Base-by-base conservation (phyloP, 2,329 filamentous ascomycete species). In the Aspergillus brasiliensis region DNA sequence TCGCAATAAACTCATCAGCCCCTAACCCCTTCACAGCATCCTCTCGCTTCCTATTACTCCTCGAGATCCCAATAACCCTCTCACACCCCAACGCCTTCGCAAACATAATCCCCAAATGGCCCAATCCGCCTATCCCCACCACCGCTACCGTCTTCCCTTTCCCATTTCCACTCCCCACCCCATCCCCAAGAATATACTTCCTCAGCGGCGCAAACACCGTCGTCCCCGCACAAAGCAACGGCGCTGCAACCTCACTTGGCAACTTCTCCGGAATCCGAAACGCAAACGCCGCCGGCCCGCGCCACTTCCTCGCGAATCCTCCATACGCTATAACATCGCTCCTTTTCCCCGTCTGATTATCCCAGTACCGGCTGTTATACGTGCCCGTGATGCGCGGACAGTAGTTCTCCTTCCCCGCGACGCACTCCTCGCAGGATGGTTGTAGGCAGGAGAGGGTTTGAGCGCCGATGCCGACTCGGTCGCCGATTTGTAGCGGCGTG, bases 191-290 rank as follows among this genome's bases (percentile, higher is more conserved):
- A 34, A n/a, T n/a, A 37, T 90, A 86, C 27, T 88, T 83, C 52
- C 83, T 83, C 15, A 95, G 76, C 0, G 91, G 91, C 4, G 84
- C 84, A 71, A 85, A 95, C 0, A 88, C 84, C 0, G 91, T 95
- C 55, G 94, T 82, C 1, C 91, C 91, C 1, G 87, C 91, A 70
- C 91, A 94, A 27, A 94, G 81, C 80, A 95, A 86, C 1, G 91
- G 90, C 1, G 90, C 84, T 1, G 84, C 85, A 59, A 82, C 78
- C 8, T 79, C 80, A 28, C 77, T 81, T 1, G 75, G 67, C 27
- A 88, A 62, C 0, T 62, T 70, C 13, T 82, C 79, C 0, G 85
- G 85, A 59, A 88, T 86, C 68, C 77, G 81, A 67, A 86, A 77
- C 0, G 81, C 82, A 64, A 91, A 92, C 65, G 85, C 83, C 15